A percentile compares a stretch with the other conserved stretches of the same genome.
Evolutionary conservation across 805 yeast genomes (phyloP).

Genomic region (Pichia scutulata): DNA sequence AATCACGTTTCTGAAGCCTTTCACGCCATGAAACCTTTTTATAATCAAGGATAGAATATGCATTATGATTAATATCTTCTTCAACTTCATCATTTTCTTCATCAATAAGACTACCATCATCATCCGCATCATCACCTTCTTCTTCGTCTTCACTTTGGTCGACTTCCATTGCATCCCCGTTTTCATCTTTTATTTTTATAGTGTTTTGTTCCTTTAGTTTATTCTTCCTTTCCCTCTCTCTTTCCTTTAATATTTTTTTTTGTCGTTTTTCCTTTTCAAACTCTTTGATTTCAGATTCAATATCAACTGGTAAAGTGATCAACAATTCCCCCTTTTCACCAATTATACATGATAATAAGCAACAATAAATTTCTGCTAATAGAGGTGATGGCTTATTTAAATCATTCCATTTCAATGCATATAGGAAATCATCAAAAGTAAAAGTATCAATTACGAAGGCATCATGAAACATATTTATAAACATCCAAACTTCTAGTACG

Average conservation of each 20-base stretch:
- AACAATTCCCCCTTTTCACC: conserved; percentile 28
- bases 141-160: conserved; percentile 16
- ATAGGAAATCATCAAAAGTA: conserved; percentile 71
- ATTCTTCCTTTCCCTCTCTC: conserved; percentile 18
- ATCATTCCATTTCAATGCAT: conserved; percentile 45
- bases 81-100: conserved; percentile 19
- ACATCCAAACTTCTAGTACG: conserved; percentile 66
- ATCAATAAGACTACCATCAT: conserved; percentile 14
- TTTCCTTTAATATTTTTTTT: conserved; percentile 14
- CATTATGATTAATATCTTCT: conserved; percentile 34
- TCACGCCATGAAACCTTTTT: conserved; percentile 70
- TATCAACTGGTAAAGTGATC: conserved; percentile 23
- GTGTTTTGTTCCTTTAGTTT: conserved; percentile 19
- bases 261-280: conserved; percentile 13
- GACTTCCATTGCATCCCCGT: conserved; percentile 7
- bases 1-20: conserved; percentile 62
- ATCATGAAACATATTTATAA: conserved; percentile 60
- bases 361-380: conserved; percentile 62
- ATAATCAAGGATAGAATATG: conserved; percentile 43
- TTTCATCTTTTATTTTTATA: conserved; percentile 19
- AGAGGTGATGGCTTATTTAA: conserved; percentile 41
- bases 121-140: conserved; percentile 11
- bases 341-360: conserved; percentile 50
- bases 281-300: conserved; percentile 16
- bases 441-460: conserved; percentile 62